Percentiles rank a stretch among this genome's conserved stretches.
Evolutionary conservation across 2,329 filamentous ascomycete genomes (phyloP).

Genomic region (Raffaelea deltoideospora): DNA sequence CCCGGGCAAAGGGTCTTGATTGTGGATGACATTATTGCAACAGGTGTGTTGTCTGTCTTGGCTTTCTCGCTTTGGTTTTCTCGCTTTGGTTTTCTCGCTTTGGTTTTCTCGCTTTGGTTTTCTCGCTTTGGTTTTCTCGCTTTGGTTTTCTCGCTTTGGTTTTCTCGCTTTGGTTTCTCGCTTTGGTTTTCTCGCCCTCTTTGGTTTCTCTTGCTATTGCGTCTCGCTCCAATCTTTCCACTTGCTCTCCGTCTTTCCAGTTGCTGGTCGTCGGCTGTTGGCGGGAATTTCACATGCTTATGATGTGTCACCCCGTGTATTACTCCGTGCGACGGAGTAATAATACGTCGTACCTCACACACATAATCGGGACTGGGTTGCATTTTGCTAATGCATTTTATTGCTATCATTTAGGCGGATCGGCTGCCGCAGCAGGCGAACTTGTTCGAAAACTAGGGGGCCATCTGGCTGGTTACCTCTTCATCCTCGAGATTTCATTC

Average conservation of each 20-base stretch:
- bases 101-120: neutral
- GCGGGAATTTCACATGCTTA: slow-evolving; percentile 1
- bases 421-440: slow-evolving; percentile 71
- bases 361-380: too few species aligned
- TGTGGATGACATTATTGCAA: slow-evolving; percentile 97
- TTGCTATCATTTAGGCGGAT: slow-evolving; percentile 50
- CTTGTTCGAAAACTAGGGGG: slow-evolving; percentile 80
- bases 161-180: too few species aligned
- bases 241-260: slow-evolving; percentile 1
- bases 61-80: too few species aligned
- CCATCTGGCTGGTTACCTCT: slow-evolving; percentile 74
- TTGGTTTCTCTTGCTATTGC: too few species aligned
- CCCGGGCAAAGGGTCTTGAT: slow-evolving; percentile 79
- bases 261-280: too few species aligned
- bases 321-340: neutral
- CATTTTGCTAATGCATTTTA: too few species aligned
- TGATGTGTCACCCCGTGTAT: neutral
- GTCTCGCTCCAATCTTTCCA: too few species aligned
- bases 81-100: neutral
- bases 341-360: too few species aligned
- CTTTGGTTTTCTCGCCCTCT: too few species aligned
- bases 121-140: neutral
- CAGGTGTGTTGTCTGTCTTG: slow-evolving; percentile 46
- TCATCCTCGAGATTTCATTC: slow-evolving; percentile 90
- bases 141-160: neutral